Base-by-base conservation (phyloP, 140 eudicot genomes). In the Cichorium intybus region DNA sequence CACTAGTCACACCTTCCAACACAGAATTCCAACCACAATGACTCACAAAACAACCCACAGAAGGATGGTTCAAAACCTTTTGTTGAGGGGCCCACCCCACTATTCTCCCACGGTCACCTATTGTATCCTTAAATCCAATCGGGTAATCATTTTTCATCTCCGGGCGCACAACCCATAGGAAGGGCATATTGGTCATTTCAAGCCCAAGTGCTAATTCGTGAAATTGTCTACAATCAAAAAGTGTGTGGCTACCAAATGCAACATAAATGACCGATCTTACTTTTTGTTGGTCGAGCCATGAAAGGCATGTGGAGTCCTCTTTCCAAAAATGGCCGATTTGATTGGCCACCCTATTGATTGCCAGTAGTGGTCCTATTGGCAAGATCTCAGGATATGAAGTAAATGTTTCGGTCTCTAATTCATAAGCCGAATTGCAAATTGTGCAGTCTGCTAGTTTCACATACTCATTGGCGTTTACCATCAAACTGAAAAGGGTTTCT, bases 11-110 rank as follows among this genome's bases (percentile, higher is more conserved):
- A 33, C 88, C 79, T 71, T 87, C 86, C 21, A 81, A 14, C 8
- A 73, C 75, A 14, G 86, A 87, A 74, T 84, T 87, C 91, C 95
- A 84, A 24, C 95, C 91, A 53, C 91, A 82, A 21, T 85, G 94
- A 62, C 71, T 85, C 66, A 87, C 1, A 57, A 87, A 80, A 43
- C 90, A 87, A 71, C 84, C 87, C 31, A 87, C 76, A 0, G 87
- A 78, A 33, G 95, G 87, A 70, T 83, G 95, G 4, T 10, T 59
- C 6, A 83, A 56, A 58, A 83, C 85, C 55, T 55, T 45, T 17
- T 78, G 82, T 64, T 81, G 85, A 16, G 91, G 84, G 10, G 82
- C 84, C 91, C 87, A 81, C 5, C 77, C 62, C 33, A 84, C 82
- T 35, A 77, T 64, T 33, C 60, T 64, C 70, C 88, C 94, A 6